These are phyloP conservation scores for Botrytis sinoallii DNA, from an alignment of 2,329 filamentous ascomycete genomes.

Conservation along the genomic window DNA sequence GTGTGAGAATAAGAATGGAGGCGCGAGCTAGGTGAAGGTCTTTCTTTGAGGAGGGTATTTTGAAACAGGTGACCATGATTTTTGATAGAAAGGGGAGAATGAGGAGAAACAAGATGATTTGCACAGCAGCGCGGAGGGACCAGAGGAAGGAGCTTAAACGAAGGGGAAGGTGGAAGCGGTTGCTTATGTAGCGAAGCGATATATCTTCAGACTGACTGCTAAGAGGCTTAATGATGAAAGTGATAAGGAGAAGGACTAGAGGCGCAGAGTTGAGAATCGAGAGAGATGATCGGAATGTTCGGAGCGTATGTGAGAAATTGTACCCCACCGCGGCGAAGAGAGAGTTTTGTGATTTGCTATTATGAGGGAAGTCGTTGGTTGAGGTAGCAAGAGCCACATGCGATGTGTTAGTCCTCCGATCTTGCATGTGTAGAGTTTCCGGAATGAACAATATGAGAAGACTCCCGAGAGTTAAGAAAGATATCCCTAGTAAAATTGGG, in stretches of 20 bases:
- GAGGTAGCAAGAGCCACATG: constrained; percentile 10
- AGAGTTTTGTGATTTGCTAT: background rate
- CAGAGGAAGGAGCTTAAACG: constrained; percentile 29
- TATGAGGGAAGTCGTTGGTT: constrained; percentile 8
- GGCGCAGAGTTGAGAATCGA: constrained; percentile 32
- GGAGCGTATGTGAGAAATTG: background rate
- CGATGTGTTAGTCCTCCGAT: constrained; percentile 7
- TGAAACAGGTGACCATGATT: constrained; percentile 23
- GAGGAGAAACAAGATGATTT: constrained; percentile 29
- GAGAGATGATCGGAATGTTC: background rate
- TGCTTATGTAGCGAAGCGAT: constrained; percentile 32
- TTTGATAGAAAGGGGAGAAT: constrained; percentile 30
- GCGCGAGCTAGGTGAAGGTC: constrained; percentile 30
- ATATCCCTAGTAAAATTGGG: constrained; percentile 26
- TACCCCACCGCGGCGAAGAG: constrained; percentile 20
- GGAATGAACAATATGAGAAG: constrained; percentile 34
- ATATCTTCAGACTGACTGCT: constrained; percentile 22
- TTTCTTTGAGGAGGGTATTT: constrained; percentile 26
- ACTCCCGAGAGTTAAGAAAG: constrained; percentile 22
- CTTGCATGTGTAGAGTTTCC: constrained; percentile 33
- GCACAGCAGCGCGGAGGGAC: constrained; percentile 31
- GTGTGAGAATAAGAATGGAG: constrained; percentile 26
- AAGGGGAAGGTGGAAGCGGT: constrained; percentile 31
- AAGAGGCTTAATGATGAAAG: constrained; percentile 28
- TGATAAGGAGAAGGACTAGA: constrained; percentile 34